Evolutionary conservation across 495 filamentous ascomycete species (phyloP).

Genomic region (Patellaria atrata): DNA sequence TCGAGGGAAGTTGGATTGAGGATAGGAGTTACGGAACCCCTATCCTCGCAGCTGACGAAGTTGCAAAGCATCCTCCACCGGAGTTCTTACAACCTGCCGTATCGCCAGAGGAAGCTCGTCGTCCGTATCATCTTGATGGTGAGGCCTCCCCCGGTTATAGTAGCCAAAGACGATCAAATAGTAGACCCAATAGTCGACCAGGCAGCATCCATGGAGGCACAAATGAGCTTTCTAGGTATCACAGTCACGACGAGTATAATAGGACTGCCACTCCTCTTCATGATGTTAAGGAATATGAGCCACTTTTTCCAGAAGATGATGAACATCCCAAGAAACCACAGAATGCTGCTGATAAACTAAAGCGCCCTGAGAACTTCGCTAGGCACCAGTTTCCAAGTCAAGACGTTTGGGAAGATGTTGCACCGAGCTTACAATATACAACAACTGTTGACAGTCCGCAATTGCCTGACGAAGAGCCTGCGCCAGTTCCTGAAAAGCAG

Average conservation of each 20-base stretch:
- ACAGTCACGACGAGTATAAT: conserved; percentile 39
- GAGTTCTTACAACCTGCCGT: conserved; percentile 59
- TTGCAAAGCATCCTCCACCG: conserved; percentile 57
- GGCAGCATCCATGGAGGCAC: conserved; percentile 42
- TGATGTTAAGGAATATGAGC: conserved; percentile 88
- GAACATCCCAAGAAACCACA: conserved; percentile 38
- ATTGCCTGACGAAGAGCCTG: conserved; percentile 29
- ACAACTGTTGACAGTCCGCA: conserved; percentile 79
- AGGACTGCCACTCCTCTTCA: conserved; percentile 57
- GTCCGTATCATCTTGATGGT: conserved; percentile 37
- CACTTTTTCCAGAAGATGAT: conserved; percentile 79
- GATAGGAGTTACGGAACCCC: conserved; percentile 49
- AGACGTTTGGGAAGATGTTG: conserved; percentile 95
- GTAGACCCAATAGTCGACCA: conserved; percentile 60
- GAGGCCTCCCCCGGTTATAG: conserved; percentile 24
- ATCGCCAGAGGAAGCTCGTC: conserved; percentile 45
- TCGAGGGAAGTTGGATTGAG: conserved; percentile 34
- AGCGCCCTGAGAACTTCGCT: conserved; percentile 43
- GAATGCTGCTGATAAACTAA: conserved; percentile 45
- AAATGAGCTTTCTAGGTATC: conserved; percentile 33
- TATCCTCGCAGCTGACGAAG: conserved; percentile 84
- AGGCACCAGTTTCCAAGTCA: conserved; percentile 78
- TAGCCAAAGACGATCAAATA: conserved; percentile 41
- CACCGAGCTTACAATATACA: conserved; percentile 68
- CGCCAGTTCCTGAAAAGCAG: not conserved